Percentiles rank a stretch among this genome's conserved stretches.
Evolutionary conservation across 805 yeast species (phyloP).

Genomic region (Naumovozyma castellii): DNA sequence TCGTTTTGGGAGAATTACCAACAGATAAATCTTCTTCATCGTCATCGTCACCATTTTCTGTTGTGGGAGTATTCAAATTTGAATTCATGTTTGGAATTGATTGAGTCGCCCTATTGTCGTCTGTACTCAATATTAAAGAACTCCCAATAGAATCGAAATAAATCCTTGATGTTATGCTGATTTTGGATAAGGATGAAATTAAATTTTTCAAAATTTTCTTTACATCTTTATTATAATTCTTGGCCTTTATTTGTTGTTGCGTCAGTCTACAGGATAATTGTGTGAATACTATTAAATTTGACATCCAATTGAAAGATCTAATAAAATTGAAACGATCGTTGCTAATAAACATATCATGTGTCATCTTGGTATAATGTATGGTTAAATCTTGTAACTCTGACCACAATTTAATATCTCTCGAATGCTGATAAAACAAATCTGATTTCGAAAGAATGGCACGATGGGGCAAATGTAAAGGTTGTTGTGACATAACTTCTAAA

Average conservation of each 20-base stretch:
- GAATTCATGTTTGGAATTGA: not conserved
- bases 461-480: constrained; percentile 7
- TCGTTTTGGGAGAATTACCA: not conserved
- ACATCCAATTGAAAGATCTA: constrained; percentile 43
- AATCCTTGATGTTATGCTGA: constrained; percentile 56
- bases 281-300: constrained; percentile 44
- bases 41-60: constrained; percentile 1
- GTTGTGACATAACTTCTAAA: not conserved
- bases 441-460: constrained; percentile 27
- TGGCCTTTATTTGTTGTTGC: constrained; percentile 40
- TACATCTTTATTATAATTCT: constrained; percentile 39
- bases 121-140: not conserved
- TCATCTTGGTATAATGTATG: constrained; percentile 38
- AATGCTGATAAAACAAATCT: constrained; percentile 47
- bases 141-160: constrained; percentile 34
- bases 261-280: constrained; percentile 47
- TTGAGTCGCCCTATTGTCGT: not conserved
- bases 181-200: constrained; percentile 47
- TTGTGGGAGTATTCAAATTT: not conserved
- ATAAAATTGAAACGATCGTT: constrained; percentile 44
- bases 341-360: constrained; percentile 43
- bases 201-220: constrained; percentile 43
- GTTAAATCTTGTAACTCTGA: constrained; percentile 42
- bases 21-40: constrained; percentile 1
- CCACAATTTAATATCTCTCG: constrained; percentile 55